phyloP scores from a whole-genome alignment of 495 filamentous ascomycete species.

The Lineolata rhizophorae region DNA sequence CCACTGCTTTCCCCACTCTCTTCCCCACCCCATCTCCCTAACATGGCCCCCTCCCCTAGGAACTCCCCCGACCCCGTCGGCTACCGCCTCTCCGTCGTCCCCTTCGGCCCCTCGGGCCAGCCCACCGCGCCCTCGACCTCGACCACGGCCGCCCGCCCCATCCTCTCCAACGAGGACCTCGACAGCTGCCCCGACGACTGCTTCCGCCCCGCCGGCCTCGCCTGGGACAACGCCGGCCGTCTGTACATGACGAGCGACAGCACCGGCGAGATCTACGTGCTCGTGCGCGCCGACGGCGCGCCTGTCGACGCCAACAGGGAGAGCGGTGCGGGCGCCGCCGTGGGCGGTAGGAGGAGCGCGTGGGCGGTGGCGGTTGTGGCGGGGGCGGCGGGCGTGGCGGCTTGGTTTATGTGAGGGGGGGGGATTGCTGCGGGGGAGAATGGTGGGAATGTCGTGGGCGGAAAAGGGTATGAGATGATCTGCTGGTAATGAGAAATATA shows the following conservation, averaged over 20 bases:
- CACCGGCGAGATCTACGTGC: constrained; percentile 27
- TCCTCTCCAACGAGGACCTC: constrained; percentile 24
- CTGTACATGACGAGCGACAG: constrained; percentile 27
- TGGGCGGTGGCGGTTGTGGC: too few relatives aligned
- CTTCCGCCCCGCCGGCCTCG: constrained; percentile 29
- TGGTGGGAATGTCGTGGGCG: too few relatives aligned
- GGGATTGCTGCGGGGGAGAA: too few relatives aligned
- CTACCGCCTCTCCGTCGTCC: constrained; percentile 25
- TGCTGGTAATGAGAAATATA: too few relatives aligned
- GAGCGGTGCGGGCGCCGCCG: too few relatives aligned
- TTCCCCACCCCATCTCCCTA: not conserved
- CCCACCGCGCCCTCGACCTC: constrained; percentile 20
- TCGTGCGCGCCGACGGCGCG: constrained; percentile 18
- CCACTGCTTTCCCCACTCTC: not conserved
- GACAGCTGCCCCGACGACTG: constrained; percentile 19
- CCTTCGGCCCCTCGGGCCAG: constrained; percentile 19
- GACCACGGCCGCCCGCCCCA: constrained; percentile 20
- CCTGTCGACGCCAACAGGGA: constrained; percentile 1
- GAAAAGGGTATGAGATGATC: too few relatives aligned
- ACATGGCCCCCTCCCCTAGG: constrained; percentile 15
- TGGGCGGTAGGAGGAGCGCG: too few relatives aligned
- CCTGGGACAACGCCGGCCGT: constrained; percentile 23
- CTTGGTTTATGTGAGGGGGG: too few relatives aligned
- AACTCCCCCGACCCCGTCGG: constrained; percentile 22
- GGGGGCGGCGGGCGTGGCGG: too few relatives aligned